These are phyloP conservation scores for Ceratocystiopsis sp. DNA, from an alignment of 2,329 filamentous ascomycete species.

Conservation along the genomic window DNA sequence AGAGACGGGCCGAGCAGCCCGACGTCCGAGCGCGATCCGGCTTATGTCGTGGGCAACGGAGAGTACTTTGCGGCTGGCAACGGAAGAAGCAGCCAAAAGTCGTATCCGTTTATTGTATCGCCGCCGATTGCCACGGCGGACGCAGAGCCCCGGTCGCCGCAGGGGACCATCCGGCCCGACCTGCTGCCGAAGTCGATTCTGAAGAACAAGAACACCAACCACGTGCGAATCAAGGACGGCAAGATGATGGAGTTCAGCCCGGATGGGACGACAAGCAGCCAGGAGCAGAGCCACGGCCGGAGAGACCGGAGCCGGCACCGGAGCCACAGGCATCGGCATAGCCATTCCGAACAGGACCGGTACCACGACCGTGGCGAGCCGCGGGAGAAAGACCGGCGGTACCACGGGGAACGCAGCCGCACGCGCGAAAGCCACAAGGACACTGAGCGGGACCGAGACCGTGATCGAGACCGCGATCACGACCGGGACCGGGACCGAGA, in stretches of 20 bases:
- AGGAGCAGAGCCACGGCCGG: not conserved
- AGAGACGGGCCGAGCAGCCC: too few relatives aligned
- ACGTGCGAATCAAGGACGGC: conserved; percentile 35
- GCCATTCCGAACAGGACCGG: conserved; percentile 10
- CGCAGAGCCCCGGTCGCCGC: too few relatives aligned
- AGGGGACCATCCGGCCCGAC: conserved; percentile 15
- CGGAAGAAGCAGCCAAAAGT: too few relatives aligned
- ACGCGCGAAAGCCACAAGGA: too few relatives aligned
- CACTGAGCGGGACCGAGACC: conserved; percentile 22
- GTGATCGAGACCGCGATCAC: conserved; percentile 15
- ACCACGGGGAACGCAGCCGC: conserved; percentile 21
- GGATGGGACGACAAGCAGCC: conserved; percentile 5
- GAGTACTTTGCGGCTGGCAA: too few relatives aligned
- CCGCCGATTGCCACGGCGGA: conserved; percentile 5
- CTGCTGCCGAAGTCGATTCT: conserved; percentile 39
- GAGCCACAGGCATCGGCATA: conserved; percentile 8
- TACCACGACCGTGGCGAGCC: conserved; percentile 19
- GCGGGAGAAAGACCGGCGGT: too few relatives aligned
- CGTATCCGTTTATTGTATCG: conserved; percentile 23
- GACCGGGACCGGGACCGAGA: conserved; percentile 15
- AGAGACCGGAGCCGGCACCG: conserved; percentile 12
- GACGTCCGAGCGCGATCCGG: too few relatives aligned
- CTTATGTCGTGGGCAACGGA: too few relatives aligned
- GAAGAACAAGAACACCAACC: conserved; percentile 42
- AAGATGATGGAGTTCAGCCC: conserved; percentile 24